Evolutionary conservation across 306 rosid species (phyloP), one percentile per base, ranked within the genome.

Genomic region (Amphicarpaea edgeworthii): DNA sequence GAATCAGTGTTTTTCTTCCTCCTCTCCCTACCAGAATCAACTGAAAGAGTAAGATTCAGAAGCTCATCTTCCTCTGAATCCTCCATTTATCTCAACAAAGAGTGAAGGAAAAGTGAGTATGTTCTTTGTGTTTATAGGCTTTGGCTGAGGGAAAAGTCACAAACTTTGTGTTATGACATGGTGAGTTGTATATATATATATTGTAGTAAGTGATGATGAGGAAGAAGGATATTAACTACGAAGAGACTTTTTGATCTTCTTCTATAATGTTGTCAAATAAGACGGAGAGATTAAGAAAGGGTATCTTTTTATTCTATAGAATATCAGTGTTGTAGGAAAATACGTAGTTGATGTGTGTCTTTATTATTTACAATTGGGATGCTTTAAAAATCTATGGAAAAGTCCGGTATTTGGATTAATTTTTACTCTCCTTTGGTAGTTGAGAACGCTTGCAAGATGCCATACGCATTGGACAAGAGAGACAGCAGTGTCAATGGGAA

Each of bases 11-110:
- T 47, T 77, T 87, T 84, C 73, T 73, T 83, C 68, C 62, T 75
- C 50, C 76, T 84, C 47, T 86, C 84, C 6, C 47, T 68, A 2
- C 66, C 63, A 16, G 83, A 14, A 37, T 75, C 84, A 69, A 84
- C 83, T 8, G 87, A 82, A 30, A 90, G 95, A 85, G 85, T 87
- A 5, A 90, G 95, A 79, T 72, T 90, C 77, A 90, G 60, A 76
- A 86, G 75, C 86, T 87, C 84, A n/a, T 84, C 89, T 45, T 80
- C 86, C 43, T 86, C 85, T 32, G 83, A 68, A 70, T 75, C 74
- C 65, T 82, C 90, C 91, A 89, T 88, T 15, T 16, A 68, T 32
- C 19, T 65, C 34, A 43, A 41, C 46, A 2, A 24, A 40, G 30
- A 20, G 7, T 4, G 12, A 34, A 34, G 41, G 37, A 74, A 40